Base-by-base conservation (phyloP, 2,329 filamentous ascomycete species). In the Macrophomina tecta region DNA sequence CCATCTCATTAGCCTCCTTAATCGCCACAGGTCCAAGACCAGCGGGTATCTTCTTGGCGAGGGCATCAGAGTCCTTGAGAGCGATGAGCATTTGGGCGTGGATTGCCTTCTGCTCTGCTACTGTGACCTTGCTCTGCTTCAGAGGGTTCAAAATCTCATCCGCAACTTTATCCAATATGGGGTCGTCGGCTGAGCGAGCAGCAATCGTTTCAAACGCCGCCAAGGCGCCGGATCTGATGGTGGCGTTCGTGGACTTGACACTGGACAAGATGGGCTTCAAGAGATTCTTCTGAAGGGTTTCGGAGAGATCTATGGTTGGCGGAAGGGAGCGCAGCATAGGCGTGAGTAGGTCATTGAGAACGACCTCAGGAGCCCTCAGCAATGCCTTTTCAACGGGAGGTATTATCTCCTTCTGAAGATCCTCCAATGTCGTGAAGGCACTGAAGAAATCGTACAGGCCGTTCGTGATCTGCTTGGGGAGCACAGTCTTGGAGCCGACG, bases 1-100 rank as follows among this genome's bases (percentile, higher is more conserved):
- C 94, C 42, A 85, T 82, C 77, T 99, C 95, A 72, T 96, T 98
- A 7, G 93, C 89, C 79, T 99, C 95, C 74, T 97, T 97, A 6
- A 86, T 81, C 18, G 91, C 89, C 14, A 93, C 83, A 18, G 87
- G 79, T 6, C 90, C 87, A 67, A 98, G 84, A 6, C 87, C 87
- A 60, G 84, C 81, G 1, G 88, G 85, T 36, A 94, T 84, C 70
- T 91, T 91, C 67, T 85, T 83, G 0, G 91, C 90, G 46, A 91
- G 84, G 2, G 84, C 78, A 11, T 83, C 77, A 2, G 88, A 90
- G 51, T 87, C 81, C 1, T 87, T 84, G 36, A 94, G 79, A 6
- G 84, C 82, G 60, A 86, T 83, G 3, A 99, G 84, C 83, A 97
- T 92, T 74, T 95, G 91, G 4, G 92, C 90, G 78, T 97, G 89